phyloP scores from a whole-genome alignment of 2,329 filamentous ascomycete species.

The Cordyceps militaris region DNA sequence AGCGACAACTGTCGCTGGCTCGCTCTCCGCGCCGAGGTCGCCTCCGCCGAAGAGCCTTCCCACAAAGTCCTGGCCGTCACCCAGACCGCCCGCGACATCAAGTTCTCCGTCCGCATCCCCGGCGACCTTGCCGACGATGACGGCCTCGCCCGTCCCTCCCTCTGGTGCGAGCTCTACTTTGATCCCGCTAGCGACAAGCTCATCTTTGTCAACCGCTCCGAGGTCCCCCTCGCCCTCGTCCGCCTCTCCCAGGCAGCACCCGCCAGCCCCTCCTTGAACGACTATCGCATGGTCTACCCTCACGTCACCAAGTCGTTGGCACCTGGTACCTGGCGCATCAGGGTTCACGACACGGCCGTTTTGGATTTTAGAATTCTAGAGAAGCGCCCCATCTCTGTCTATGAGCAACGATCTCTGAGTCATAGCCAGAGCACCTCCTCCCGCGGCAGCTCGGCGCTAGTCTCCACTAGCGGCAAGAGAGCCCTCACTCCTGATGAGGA shows the following conservation, averaged over 20 bases:
- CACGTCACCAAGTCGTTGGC: conserved; percentile 38
- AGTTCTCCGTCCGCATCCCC: conserved; percentile 51
- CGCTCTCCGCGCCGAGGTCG: conserved; percentile 46
- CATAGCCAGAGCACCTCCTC: conserved; percentile 26
- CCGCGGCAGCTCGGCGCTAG: conserved; percentile 25
- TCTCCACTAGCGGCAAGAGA: conserved; percentile 45
- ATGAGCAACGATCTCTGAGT: conserved; percentile 25
- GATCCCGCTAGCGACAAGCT: conserved; percentile 52
- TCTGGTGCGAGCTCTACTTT: conserved; percentile 57
- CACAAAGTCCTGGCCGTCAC: conserved; percentile 54
- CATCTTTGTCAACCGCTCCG: conserved; percentile 49
- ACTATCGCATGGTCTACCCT: conserved; percentile 38
- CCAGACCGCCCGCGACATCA: conserved; percentile 53
- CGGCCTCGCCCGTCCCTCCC: conserved; percentile 36
- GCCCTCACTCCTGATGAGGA: conserved; percentile 39
- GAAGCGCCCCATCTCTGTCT: conserved; percentile 41
- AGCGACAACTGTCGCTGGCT: conserved; percentile 51
- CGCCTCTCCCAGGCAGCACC: conserved; percentile 35
- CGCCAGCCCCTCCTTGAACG: conserved; percentile 34
- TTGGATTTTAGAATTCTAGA: conserved; percentile 53
- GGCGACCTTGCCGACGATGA: conserved; percentile 43
- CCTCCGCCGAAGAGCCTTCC: conserved; percentile 43
- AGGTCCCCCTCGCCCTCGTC: conserved; percentile 44
- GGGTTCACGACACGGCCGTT: conserved; percentile 40
- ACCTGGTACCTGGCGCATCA: conserved; percentile 52